These are phyloP conservation scores for Leccinum ochraceum DNA, from an alignment of 768 basidiomycete genomes.

Conservation along the genomic window DNA sequence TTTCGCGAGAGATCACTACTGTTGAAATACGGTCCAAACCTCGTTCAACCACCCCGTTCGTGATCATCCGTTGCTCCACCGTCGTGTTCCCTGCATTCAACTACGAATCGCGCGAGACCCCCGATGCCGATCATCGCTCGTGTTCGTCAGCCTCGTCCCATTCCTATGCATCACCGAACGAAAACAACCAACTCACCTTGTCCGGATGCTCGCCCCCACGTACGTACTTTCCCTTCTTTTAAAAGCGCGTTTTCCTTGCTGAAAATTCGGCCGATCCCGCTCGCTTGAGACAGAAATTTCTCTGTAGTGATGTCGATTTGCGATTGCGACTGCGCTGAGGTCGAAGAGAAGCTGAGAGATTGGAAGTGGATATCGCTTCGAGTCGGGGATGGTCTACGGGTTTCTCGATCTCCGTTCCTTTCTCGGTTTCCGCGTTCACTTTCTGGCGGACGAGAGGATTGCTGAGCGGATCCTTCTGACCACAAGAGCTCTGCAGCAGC, in stretches of 20 bases:
- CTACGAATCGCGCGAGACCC: neutral
- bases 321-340: conserved; percentile 10
- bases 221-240: conserved; percentile 83
- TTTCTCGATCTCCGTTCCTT: neutral
- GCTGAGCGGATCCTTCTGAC: too few species aligned
- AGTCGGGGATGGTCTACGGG: conserved; percentile 8
- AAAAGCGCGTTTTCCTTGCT: conserved; percentile 80
- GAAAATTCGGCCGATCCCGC: conserved; percentile 81
- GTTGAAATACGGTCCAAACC: conserved; percentile 79
- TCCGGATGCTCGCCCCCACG: conserved; percentile 97
- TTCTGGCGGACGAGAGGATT: too few species aligned
- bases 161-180: too few species aligned
- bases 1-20: conserved; percentile 14
- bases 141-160: neutral
- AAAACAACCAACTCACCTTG: conserved; percentile 60
- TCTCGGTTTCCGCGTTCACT: too few species aligned
- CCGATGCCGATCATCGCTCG: too few species aligned
- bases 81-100: conserved; percentile 71
- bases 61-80: conserved; percentile 93
- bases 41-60: conserved; percentile 90
- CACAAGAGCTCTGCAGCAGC: too few species aligned
- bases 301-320: conserved; percentile 67
- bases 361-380: neutral
- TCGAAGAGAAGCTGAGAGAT: neutral
- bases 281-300: conserved; percentile 78